Conservation (phyloP, 2,329 filamentous ascomycete species). For the Clarireedia monteithiana region DNA sequence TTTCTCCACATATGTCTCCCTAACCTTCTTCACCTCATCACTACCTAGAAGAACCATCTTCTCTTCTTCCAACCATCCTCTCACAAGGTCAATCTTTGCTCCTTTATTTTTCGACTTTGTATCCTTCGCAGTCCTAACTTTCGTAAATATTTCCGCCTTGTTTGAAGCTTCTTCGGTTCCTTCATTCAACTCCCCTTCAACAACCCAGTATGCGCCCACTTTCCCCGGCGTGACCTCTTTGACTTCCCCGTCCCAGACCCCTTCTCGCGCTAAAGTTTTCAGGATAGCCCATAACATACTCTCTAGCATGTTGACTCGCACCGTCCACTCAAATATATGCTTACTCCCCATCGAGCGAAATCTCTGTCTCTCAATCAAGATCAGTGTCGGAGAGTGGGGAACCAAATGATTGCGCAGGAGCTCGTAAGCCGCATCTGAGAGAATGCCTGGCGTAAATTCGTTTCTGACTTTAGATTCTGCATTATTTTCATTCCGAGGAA, state of each 20-base stretch:
- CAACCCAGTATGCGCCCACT: conserved; percentile 49
- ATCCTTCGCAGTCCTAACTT: conserved; percentile 34
- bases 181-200: conserved; percentile 19
- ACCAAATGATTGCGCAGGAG: conserved; percentile 41
- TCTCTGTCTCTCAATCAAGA: conserved; percentile 60
- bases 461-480: conserved; percentile 16
- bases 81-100: conserved; percentile 56
- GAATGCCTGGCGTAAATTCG: conserved; percentile 45
- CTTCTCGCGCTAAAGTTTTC: conserved; percentile 43
- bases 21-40: conserved; percentile 31
- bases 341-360: conserved; percentile 55
- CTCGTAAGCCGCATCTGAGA: conserved; percentile 47
- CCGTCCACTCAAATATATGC: conserved; percentile 72
- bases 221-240: conserved; percentile 44
- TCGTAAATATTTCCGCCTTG: conserved; percentile 18
- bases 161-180: conserved; percentile 22
- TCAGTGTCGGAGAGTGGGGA: conserved; percentile 51
- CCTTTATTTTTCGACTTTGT: conserved; percentile 41
- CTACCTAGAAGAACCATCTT: conserved; percentile 25
- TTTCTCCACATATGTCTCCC: conserved; percentile 30
- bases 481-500: conserved; percentile 8
- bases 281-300: conserved; percentile 71
- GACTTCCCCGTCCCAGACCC: conserved; percentile 37
- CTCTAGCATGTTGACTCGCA: conserved; percentile 75
- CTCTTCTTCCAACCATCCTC: conserved; percentile 38